Percentiles rank a stretch among this genome's conserved stretches.
phyloP scores from a whole-genome alignment of 345 rosid species.

The Corymbia maculata region DNA sequence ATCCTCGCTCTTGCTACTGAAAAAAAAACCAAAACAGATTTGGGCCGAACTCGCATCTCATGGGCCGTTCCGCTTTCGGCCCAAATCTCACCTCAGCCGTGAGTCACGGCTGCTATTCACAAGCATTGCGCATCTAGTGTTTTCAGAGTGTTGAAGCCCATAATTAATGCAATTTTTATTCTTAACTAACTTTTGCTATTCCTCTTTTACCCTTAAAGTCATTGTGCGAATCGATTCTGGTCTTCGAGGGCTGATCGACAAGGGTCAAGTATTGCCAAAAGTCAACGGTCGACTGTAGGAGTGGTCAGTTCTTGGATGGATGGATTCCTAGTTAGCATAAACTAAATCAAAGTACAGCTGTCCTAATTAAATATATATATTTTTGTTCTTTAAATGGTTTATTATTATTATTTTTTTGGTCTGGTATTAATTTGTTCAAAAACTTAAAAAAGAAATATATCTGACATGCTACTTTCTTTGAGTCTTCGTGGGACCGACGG shows the following conservation, averaged over 20 bases:
- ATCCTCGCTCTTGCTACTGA: not conserved
- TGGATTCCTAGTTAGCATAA: not conserved
- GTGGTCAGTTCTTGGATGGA: not conserved
- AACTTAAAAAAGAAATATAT: not conserved
- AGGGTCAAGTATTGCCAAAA: not conserved
- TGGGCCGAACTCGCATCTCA: not conserved
- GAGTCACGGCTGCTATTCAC: not conserved
- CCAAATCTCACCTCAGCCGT: not conserved
- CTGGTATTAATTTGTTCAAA: not conserved
- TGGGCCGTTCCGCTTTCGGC: not conserved
- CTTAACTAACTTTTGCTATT: not conserved
- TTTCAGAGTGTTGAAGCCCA: not conserved
- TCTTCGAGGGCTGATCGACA: not conserved
- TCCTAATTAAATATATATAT: not conserved
- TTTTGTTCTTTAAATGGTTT: not conserved
- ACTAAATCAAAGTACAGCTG: rapidly evolving
- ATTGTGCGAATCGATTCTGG: not conserved
- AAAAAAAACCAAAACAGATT: not conserved
- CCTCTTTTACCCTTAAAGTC: not conserved
- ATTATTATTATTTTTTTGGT: not conserved
- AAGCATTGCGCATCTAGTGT: not conserved
- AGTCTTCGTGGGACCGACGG: not conserved
- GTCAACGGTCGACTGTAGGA: not conserved
- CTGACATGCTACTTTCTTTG: not conserved
- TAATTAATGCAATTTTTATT: not conserved